Evolutionary conservation across 176 grass and related monocot species (phyloP).

Genomic region (Oryza glaberrima): DNA sequence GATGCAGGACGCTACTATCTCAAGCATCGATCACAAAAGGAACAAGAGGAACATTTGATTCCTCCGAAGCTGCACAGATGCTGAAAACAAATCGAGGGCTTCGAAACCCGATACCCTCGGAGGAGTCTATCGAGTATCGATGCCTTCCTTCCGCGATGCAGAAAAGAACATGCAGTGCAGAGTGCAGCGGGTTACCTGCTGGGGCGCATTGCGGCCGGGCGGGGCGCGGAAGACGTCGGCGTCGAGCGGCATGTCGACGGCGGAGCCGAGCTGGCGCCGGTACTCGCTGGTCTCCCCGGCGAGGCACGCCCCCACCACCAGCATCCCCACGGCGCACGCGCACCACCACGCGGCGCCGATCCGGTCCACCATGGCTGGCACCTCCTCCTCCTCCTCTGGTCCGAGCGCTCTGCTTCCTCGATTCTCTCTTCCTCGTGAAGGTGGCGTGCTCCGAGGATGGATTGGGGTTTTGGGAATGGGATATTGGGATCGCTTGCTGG

Average conservation of each 20-base stretch:
- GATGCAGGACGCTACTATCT: background rate
- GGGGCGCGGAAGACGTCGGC: conserved; percentile 79
- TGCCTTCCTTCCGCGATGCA: no score
- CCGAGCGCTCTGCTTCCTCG: background rate
- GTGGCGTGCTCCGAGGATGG: background rate
- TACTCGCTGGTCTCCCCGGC: conserved; percentile 63
- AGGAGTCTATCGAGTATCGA: no score
- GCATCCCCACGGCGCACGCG: conserved; percentile 2
- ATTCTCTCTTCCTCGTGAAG: conserved; percentile 22
- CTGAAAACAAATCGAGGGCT: background rate
- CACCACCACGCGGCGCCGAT: background rate
- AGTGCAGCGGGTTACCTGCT: conserved; percentile 53
- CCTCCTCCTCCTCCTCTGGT: background rate
- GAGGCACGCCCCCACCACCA: conserved; percentile 2
- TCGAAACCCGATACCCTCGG: no score
- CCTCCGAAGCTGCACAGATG: background rate
- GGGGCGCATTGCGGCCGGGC: conserved; percentile 68
- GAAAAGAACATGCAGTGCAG: no score
- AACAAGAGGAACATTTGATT: background rate
- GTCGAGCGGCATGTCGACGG: conserved; percentile 84
- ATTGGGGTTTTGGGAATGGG: conserved; percentile 27
- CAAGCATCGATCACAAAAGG: background rate
- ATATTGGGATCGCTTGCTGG: conserved; percentile 45
- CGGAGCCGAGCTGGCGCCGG: conserved; percentile 58
- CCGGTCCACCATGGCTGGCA: conserved; percentile 10